A percentile compares a stretch with the other conserved stretches of the same genome.
phyloP scores from a whole-genome alignment of 1,284 basidiomycete genomes.

The Cryptococcus jaspeensis region DNA sequence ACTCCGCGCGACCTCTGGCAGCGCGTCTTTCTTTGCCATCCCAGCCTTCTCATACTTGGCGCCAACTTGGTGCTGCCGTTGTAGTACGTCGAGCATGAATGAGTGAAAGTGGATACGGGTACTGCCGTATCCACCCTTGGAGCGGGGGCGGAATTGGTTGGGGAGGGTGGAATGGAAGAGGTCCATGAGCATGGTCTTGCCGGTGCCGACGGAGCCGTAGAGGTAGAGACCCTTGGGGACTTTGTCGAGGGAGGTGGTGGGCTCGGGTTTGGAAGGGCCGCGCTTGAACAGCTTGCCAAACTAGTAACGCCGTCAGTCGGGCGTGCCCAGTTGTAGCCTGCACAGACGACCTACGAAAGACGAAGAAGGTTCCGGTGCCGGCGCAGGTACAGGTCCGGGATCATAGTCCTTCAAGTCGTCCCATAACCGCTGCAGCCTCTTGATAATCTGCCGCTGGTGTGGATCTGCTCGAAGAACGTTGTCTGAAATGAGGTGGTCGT shows the following conservation, averaged over 20 bases:
- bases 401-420: constrained; percentile 69
- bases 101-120: constrained; percentile 94
- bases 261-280: constrained; percentile 46
- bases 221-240: constrained; percentile 89
- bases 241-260: constrained; percentile 49
- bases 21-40: constrained; percentile 68
- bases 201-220: constrained; percentile 96
- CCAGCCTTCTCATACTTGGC: constrained; percentile 55
- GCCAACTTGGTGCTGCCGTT: constrained; percentile 67
- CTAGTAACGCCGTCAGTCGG: constrained; percentile 35
- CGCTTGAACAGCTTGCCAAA: constrained; percentile 64
- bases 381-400: constrained; percentile 62
- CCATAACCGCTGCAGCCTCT: constrained; percentile 76
- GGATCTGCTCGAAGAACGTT: constrained; percentile 73
- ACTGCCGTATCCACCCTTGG: constrained; percentile 55
- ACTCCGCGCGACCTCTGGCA: constrained; percentile 83
- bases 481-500: constrained; percentile 69
- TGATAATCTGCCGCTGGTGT: constrained; percentile 81
- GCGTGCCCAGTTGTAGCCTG: neutral
- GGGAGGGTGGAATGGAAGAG: constrained; percentile 91
- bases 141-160: constrained; percentile 58
- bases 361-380: constrained; percentile 33
- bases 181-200: constrained; percentile 98
- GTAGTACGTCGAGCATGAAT: constrained; percentile 99
- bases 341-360: constrained; percentile 27